Evolutionary conservation across 1,284 basidiomycete species (phyloP).

Genomic region (Apiotrichum akiyoshidainum): DNA sequence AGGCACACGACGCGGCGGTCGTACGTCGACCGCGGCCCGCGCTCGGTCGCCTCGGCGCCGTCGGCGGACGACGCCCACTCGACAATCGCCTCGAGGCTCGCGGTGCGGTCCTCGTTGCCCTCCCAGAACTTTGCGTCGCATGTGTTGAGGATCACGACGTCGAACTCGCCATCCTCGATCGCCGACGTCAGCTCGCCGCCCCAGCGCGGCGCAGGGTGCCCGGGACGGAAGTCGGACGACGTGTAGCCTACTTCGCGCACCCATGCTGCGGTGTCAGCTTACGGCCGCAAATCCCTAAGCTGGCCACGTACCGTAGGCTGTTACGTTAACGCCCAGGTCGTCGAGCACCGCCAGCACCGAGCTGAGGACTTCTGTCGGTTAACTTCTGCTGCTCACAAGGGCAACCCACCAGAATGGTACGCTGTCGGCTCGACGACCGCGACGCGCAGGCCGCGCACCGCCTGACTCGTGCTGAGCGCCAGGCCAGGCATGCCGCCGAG

Average conservation of each 20-base stretch:
- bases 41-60: neutral
- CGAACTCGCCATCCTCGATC: neutral
- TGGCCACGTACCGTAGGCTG: neutral
- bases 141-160: neutral
- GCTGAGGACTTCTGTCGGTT: neutral
- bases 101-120: no score
- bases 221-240: neutral
- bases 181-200: neutral
- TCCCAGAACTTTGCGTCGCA: slow-evolving; percentile 7
- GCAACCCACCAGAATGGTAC: neutral
- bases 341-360: neutral
- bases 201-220: neutral
- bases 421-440: neutral
- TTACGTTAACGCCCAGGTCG: neutral
- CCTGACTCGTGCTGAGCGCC: neutral
- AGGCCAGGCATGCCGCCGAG: neutral
- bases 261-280: neutral
- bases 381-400: neutral
- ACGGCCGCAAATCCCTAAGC: no score
- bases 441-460: neutral
- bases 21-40: neutral
- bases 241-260: neutral
- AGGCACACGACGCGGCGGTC: neutral
- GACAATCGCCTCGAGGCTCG: neutral
- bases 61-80: neutral